A percentile compares a stretch with the other conserved stretches of the same genome.
These are phyloP conservation scores for Drosera spatulata DNA, from an alignment of 179 eudicot genomes.

Conservation along the genomic window DNA sequence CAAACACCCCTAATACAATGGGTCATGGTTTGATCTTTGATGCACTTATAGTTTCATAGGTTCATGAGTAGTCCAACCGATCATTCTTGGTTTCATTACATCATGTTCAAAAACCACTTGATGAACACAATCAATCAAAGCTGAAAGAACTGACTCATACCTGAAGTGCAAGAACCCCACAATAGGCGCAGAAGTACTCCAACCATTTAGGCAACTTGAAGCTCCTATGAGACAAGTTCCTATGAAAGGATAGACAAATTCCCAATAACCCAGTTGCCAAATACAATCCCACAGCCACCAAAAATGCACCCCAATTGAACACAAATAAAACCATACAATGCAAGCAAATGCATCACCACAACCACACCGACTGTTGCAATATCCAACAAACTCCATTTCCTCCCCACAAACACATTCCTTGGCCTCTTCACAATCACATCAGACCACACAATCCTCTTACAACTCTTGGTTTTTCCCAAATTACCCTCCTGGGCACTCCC, in stretches of 20 bases:
- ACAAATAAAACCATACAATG: conserved; percentile 52
- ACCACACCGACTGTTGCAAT: conserved; percentile 20
- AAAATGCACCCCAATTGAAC: conserved; percentile 59
- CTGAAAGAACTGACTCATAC: conserved; percentile 12
- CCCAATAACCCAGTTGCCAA: conserved; percentile 63
- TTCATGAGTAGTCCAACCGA: too few relatives aligned
- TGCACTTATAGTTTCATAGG: too few relatives aligned
- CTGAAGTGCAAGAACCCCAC: conserved; percentile 79
- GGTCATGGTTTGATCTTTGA: too few relatives aligned
- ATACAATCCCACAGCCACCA: conserved; percentile 48
- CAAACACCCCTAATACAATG: too few relatives aligned
- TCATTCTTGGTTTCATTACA: too few relatives aligned
- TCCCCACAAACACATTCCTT: conserved; percentile 25
- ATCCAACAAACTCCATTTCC: conserved; percentile 45
- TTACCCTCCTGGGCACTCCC: too few relatives aligned
- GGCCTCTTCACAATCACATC: conserved; percentile 42
- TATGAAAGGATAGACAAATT: conserved; percentile 60
- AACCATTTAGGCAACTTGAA: conserved; percentile 91
- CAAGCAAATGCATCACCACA: conserved; percentile 40
- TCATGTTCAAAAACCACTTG: too few relatives aligned
- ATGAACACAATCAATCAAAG: too few relatives aligned
- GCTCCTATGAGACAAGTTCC: conserved; percentile 68
- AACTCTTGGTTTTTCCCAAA: too few relatives aligned
- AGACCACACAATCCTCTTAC: conserved; percentile 24
- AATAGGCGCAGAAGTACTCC: conserved; percentile 72